Base-by-base conservation (phyloP, 768 basidiomycete genomes). In the Leucogyrophana mollusca region DNA sequence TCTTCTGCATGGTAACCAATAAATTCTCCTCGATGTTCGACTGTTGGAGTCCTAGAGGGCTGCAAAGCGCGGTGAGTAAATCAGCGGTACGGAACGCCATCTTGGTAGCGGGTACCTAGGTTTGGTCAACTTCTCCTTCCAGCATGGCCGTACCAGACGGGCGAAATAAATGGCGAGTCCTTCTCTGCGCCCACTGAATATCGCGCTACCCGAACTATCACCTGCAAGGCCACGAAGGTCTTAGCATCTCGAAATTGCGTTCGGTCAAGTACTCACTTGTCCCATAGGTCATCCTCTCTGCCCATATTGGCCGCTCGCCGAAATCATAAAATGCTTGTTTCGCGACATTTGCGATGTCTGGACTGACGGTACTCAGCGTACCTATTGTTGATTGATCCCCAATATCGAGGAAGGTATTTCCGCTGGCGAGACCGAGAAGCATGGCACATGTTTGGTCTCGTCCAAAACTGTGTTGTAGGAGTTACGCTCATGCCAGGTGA, bases 381-480 rank as follows among this genome's bases (percentile, higher is more conserved):
- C 78, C 70, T 10, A 66, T 45, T 9, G 67, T 61, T 18, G 74
- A 64, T 41, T 72, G 72, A 40, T 80, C 79, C n/a, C 69, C 67
- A 22, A 71, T 65, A 47, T 87, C 83, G 45, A 93, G 65, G 65
- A 85, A 92, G 1, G 85, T 84, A 62, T 93, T 94, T 27, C 87
- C 89, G 48, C 87, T 79, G 0, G 92, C 90, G 46, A 97, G 76
- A 9, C 85, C 87, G 11, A 95, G 76, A 14, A 92, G 79, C 89
- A 96, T 94, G 4, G 90, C 86, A 56, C 92, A 94, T 3, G 90
- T 87, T 58, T 95, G 90, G 61, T 94, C 90, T 43, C 91, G 80
- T 37, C 94, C 93, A 63, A 89, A 96, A 59, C 94, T 95, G 55
- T 14, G 49, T 17, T 41, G 38, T 13, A 34, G 57, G 23, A 53